Base-by-base conservation (phyloP, 768 basidiomycete species). In the Collybia sp. region DNA sequence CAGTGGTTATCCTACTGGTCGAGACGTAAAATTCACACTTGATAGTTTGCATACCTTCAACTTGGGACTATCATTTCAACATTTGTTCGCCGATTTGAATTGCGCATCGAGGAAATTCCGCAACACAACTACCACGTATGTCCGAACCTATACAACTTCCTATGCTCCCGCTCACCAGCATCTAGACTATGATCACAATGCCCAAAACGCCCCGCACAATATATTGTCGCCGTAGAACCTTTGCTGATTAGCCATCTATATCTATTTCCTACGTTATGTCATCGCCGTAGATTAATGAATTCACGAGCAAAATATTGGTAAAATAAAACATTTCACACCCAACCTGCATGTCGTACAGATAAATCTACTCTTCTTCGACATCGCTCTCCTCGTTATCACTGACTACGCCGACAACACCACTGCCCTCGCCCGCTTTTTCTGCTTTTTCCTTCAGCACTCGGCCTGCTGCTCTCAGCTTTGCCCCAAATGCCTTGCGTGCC, bases 41-140 rank as follows among this genome's bases (percentile, higher is more conserved):
- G 30, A 8, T 42, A 93, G 83, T 98, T 98, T 59, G 96, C 96
- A 18, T 94, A 96, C 66, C 69, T 97, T 51, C 96, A 99, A 68
- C 69, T 98, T 9, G 88, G 92, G 32, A 83, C 84, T 5, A 76
- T 98, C 63, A 71, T 98, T 54, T 64, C 83, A 4, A 88, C 85
- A 11, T 60, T 98, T 49, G 70, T 97, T 41, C 83, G 93, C 43
- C 70, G 77, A 46, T 67, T 91, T 45, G 88, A 92, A 62, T 55
- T 97, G 58, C 77, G 73, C 40, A 71, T 96, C 39, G 83, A 83
- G 43, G 62, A 66, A 43, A 73, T 99, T 46, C 94, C 95, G 4
- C 74, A 74, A 35, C 80, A 93, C 51, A 93, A 98, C 67, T 99
- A 93, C 67, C 85, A 90, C 57, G 93, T 93, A 68, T 43, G 90